Percentiles rank a stretch among this genome's conserved stretches.
These are phyloP conservation scores for Trifolium fragiferum DNA, from an alignment of 306 rosid species.

Conservation along the genomic window DNA sequence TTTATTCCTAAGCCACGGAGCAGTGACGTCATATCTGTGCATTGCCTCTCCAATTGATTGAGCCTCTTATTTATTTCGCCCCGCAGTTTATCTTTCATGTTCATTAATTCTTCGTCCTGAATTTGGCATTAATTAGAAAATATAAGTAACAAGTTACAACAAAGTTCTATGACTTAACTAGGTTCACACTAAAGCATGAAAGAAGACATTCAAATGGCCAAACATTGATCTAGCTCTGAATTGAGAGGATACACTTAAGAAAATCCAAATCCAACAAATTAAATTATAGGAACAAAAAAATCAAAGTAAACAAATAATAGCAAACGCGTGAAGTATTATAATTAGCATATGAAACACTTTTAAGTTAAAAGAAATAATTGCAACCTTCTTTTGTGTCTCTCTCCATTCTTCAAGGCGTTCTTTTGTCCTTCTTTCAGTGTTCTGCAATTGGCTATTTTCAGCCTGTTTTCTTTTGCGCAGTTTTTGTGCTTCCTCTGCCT, in stretches of 20 bases:
- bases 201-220: constrained; percentile 17
- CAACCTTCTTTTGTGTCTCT: constrained; percentile 91
- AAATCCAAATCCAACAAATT: background rate
- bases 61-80: constrained; percentile 71
- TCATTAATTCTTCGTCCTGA: constrained; percentile 83
- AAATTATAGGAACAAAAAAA: constrained; percentile 4
- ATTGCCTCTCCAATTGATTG: constrained; percentile 62
- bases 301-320: constrained; percentile 20
- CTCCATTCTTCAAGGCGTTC: constrained; percentile 94
- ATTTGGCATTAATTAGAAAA: constrained; percentile 42
- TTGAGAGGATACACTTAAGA: background rate
- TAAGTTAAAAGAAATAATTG: constrained; percentile 26
- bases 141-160: constrained; percentile 14
- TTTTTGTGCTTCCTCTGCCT: constrained; percentile 87
- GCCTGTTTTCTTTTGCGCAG: constrained; percentile 86
- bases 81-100: constrained; percentile 80
- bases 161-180: constrained; percentile 6
- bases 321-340: constrained; percentile 4
- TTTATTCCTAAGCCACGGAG: constrained; percentile 84
- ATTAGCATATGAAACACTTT: constrained; percentile 6
- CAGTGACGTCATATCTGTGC: constrained; percentile 78
- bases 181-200: constrained; percentile 18
- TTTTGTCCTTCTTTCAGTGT: constrained; percentile 84
- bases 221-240: constrained; percentile 24
- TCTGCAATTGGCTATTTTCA: constrained; percentile 65